Percentiles rank a stretch among this genome's conserved stretches.
Conservation (phyloP, 306 rosid species). For the Lupinus albus region DNA sequence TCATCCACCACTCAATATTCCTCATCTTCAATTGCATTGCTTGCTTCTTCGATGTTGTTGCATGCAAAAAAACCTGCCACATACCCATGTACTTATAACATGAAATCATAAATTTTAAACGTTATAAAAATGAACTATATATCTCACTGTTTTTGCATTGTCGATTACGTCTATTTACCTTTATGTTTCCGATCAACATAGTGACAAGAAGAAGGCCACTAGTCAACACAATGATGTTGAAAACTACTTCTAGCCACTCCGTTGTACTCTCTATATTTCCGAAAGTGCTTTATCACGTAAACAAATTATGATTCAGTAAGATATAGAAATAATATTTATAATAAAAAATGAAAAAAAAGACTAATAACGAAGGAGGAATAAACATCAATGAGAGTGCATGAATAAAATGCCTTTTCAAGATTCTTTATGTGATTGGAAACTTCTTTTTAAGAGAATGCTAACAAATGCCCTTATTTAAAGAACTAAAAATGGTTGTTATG, state of each 20-base stretch:
- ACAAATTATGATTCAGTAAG: background rate
- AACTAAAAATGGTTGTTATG: too few species aligned
- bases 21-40: conserved; percentile 94
- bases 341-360: background rate
- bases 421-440: too few species aligned
- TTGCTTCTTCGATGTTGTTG: conserved; percentile 90
- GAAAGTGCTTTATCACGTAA: conserved; percentile 63
- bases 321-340: background rate
- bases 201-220: conserved; percentile 91
- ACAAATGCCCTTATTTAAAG: too few species aligned
- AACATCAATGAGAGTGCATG: background rate
- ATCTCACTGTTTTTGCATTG: too few species aligned
- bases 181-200: conserved; percentile 93
- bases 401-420: too few species aligned
- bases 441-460: too few species aligned
- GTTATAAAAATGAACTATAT: too few species aligned
- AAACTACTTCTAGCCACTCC: conserved; percentile 90
- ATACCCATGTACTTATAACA: background rate
- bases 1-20: conserved; percentile 97
- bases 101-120: too few species aligned
- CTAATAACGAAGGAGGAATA: background rate
- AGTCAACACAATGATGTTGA: conserved; percentile 85
- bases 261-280: conserved; percentile 93
- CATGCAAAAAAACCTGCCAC: conserved; percentile 84
- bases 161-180: conserved; percentile 46